A percentile compares a stretch with the other conserved stretches of the same genome.
Evolutionary conservation across 306 rosid species (phyloP).

Genomic region (Vigna unguiculata): DNA sequence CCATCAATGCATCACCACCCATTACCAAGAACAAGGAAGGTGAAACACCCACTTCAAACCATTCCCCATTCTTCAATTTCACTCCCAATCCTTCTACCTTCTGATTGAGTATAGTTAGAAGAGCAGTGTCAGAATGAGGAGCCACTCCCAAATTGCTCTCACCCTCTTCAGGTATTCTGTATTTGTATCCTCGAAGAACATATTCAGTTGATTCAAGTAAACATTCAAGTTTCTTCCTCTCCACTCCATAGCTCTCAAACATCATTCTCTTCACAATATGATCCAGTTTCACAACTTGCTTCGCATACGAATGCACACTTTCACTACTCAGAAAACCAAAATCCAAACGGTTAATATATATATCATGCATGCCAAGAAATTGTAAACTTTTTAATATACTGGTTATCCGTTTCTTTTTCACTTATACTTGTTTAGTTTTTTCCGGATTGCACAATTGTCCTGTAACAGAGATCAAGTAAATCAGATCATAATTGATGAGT

Average conservation of each 20-base stretch:
- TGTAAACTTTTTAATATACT: too few relatives aligned
- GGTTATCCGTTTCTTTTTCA: too few relatives aligned
- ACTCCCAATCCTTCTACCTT: slow-evolving; percentile 38
- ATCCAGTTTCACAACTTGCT: slow-evolving; percentile 27
- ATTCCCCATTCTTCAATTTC: slow-evolving; percentile 38
- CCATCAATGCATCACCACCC: slow-evolving; percentile 42
- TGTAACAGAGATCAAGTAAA: too few relatives aligned
- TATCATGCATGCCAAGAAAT: too few relatives aligned
- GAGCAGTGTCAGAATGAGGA: slow-evolving; percentile 44
- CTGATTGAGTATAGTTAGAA: slow-evolving; percentile 46
- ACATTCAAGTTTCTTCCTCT: slow-evolving; percentile 16
- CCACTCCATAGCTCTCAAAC: slow-evolving; percentile 42
- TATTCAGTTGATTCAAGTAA: slow-evolving; percentile 38
- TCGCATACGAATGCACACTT: slow-evolving; percentile 37
- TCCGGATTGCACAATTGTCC: too few relatives aligned
- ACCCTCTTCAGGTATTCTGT: slow-evolving; percentile 29
- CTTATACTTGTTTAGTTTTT: too few relatives aligned
- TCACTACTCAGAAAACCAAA: background rate
- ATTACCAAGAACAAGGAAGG: slow-evolving; percentile 40
- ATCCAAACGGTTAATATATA: too few relatives aligned
- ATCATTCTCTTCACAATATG: slow-evolving; percentile 37
- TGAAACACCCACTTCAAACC: slow-evolving; percentile 39
- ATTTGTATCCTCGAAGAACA: slow-evolving; percentile 37
- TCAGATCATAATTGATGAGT: too few relatives aligned
- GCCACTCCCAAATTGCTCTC: slow-evolving; percentile 39